Conservation (phyloP, 495 filamentous ascomycete species). For the Choiromyces venosus region DNA sequence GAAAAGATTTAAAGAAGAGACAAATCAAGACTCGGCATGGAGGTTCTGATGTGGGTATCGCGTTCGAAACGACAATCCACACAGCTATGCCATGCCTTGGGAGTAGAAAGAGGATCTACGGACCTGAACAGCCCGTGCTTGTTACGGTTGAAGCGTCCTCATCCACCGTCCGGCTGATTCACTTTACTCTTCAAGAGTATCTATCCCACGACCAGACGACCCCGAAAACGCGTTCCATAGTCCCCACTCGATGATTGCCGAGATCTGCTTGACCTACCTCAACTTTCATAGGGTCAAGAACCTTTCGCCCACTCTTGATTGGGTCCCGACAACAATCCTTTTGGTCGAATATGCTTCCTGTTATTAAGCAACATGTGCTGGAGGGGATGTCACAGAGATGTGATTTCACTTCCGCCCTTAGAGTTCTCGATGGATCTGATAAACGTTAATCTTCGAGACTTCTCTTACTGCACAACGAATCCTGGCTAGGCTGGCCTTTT, state of each 20-base stretch:
- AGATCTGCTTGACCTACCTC: conserved; percentile 2
- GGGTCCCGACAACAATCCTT: background rate
- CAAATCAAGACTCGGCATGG: background rate
- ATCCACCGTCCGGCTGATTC: background rate
- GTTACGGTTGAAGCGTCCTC: background rate
- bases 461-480: background rate
- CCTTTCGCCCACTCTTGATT: conserved; percentile 3
- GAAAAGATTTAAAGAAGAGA: too few species aligned
- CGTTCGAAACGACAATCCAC: background rate
- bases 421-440: background rate
- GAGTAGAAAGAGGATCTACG: background rate
- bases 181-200: background rate
- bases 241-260: background rate
- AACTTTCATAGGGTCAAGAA: conserved; percentile 1
- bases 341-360: conserved; percentile 1
- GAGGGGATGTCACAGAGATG: background rate
- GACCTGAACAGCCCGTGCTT: background rate
- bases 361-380: background rate
- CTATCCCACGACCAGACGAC: background rate
- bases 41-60: background rate
- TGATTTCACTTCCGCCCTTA: background rate
- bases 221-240: background rate
- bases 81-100: background rate
- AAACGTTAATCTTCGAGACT: background rate
- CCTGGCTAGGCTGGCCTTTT: background rate